These are phyloP conservation scores for apple (Malus domestica) DNA, from an alignment of 306 rosid species.

Conservation along the genomic window DNA sequence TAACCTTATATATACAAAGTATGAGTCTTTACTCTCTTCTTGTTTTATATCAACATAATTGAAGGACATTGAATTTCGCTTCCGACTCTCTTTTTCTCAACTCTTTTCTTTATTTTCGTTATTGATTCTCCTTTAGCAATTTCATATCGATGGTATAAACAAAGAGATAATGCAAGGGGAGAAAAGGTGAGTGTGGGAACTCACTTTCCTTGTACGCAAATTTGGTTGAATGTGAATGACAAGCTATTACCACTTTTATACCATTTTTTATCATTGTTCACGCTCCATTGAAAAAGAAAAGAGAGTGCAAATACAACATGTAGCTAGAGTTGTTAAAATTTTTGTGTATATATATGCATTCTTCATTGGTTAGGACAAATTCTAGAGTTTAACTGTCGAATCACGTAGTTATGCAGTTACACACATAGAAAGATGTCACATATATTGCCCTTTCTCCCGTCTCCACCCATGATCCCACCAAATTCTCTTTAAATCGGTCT, in stretches of 20 bases:
- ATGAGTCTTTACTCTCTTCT: background rate
- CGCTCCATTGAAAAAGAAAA: background rate
- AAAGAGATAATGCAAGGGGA: no score
- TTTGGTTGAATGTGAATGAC: background rate
- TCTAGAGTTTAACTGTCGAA: accelerated
- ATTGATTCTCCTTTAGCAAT: background rate
- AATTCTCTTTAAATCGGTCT: background rate
- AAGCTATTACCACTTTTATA: background rate
- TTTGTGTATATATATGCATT: no score
- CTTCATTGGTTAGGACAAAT: no score
- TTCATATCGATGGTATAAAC: no score
- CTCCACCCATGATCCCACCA: no score
- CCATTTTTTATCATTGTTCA: background rate
- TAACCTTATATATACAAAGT: no score
- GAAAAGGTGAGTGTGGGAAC: no score
- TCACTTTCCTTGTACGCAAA: background rate
- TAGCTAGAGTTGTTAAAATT: no score
- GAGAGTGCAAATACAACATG: background rate
- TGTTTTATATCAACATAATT: background rate
- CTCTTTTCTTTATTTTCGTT: background rate
- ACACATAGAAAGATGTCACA: no score
- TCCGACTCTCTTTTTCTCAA: background rate
- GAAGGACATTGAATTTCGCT: no score
- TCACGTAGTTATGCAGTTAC: no score
- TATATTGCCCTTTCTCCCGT: no score